Base-by-base conservation (phyloP, 495 filamentous ascomycete species). In the Penicillium manginii region DNA sequence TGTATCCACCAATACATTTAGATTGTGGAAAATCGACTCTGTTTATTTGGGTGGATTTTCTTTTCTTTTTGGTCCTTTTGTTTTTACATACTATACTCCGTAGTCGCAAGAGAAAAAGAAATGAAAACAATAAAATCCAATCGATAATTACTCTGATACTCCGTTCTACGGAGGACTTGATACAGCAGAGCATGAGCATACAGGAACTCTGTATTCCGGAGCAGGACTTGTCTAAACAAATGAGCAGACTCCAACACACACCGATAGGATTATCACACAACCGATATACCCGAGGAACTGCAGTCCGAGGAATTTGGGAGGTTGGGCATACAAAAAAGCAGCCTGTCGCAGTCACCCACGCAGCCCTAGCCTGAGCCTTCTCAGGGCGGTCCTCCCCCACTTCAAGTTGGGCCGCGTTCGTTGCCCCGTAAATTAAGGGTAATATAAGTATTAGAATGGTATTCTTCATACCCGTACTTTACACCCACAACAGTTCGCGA, bases 251-350 rank as follows among this genome's bases (percentile, higher is more conserved):
- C 14, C 8, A 43, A 17, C 8, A 17, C 40, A 43, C 40, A 43
- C 40, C 40, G 40, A 43, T 43, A 3, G 1, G 12, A 37, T 37
- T n/a, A 37, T 37, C 35, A 37, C 40, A 45, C 18, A 15, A 21
- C 40, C 40, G 40, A 45, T 45, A 17, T 45, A 18, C 40, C n/a
- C 40, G 35, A 37, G 35, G 35, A 37, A 37, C 35, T 37, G 35
- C 35, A 37, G 35, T n/a, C n/a, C n/a, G 12, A 37, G 0, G 52
- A 18, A 43, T 17, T 17, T 43, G 40, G 40, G 52, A 52, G 63
- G 61, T 66, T 66, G 64, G 64, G 64, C 64, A 66, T 66, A 63
- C 60, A 66, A n/a, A 32, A 33, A 21, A 18, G 59, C 43, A 58
- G 60, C 59, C 63, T 66, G 59, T 65, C 37, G 57, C 29, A 32